Evolutionary conservation across 148 eudicot genomes (phyloP).

Genomic region (Linanthus parryae): DNA sequence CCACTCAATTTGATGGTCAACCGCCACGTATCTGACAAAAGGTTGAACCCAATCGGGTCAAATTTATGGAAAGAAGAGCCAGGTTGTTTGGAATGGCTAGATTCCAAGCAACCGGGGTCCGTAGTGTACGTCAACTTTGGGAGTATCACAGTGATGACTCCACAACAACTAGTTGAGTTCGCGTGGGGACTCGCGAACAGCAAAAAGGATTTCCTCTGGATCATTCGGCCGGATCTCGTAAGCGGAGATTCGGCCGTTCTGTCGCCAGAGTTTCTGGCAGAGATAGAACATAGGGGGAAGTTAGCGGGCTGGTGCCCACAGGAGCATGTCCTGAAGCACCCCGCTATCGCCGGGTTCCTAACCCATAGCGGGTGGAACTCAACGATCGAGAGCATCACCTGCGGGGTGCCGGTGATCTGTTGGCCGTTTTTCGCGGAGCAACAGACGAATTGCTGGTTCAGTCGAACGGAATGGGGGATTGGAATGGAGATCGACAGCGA

Average conservation of each 20-base stretch:
- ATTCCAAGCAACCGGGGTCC: conserved; percentile 24
- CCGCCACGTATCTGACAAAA: too few species aligned
- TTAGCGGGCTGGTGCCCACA: conserved; percentile 11
- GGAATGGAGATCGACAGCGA: conserved; percentile 39
- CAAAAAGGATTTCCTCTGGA: conserved; percentile 41
- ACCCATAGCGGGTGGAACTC: conserved; percentile 13
- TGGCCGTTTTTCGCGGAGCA: conserved; percentile 64
- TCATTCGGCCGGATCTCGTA: conserved; percentile 39
- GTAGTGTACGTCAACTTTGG: conserved; percentile 18
- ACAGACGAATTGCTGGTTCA: conserved; percentile 36
- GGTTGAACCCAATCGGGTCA: neutral
- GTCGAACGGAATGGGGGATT: conserved; percentile 39
- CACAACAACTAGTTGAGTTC: conserved; percentile 19
- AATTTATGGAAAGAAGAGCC: conserved; percentile 19
- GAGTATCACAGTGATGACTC: conserved; percentile 14
- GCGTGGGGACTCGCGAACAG: conserved; percentile 44
- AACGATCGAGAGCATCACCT: conserved; percentile 31
- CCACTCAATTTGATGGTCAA: conserved; percentile 27
- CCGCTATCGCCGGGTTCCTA: conserved; percentile 4
- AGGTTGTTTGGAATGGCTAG: conserved; percentile 31
- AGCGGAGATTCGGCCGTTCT: neutral
- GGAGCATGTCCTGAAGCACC: conserved; percentile 12
- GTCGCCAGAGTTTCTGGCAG: conserved; percentile 8
- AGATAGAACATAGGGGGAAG: conserved; percentile 8
- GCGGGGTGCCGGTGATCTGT: conserved; percentile 51